These are phyloP conservation scores for Ampelocalamus luodianensis DNA, from an alignment of 176 grass and related monocot species.

Conservation along the genomic window DNA sequence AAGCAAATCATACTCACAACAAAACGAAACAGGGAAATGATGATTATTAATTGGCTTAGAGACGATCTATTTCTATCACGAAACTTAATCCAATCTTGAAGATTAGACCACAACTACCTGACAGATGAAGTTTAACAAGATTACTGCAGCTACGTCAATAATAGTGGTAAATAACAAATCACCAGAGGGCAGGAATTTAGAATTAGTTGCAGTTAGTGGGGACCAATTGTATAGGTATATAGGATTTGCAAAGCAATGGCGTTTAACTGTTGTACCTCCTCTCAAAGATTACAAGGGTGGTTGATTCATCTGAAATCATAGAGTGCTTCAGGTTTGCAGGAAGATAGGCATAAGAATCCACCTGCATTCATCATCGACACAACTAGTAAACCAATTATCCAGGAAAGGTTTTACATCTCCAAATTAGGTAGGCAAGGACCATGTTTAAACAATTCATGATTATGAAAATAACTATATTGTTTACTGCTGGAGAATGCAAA, in stretches of 20 bases:
- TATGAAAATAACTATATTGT: conserved; percentile 1
- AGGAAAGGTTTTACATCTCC: not conserved
- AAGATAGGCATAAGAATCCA: conserved; percentile 95
- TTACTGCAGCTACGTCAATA: conserved; percentile 13
- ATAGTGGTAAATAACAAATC: not conserved
- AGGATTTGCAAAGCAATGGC: conserved; percentile 29
- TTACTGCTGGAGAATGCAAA: not conserved
- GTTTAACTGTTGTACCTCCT: conserved; percentile 58
- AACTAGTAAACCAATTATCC: conserved; percentile 31
- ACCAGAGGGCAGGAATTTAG: not conserved
- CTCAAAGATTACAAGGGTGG: conserved; percentile 82
- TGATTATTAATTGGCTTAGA: not conserved
- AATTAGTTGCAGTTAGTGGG: too few relatives aligned
- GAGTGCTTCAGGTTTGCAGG: conserved; percentile 76
- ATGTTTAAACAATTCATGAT: conserved; percentile 4
- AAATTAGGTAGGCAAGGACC: conserved; percentile 1
- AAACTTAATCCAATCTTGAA: conserved; percentile 20
- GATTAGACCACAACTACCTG: not conserved
- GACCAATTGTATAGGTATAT: too few relatives aligned
- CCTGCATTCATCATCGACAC: conserved; percentile 51
- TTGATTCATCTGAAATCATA: conserved; percentile 56
- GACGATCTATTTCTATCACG: not conserved
- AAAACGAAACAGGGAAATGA: conserved; percentile 28
- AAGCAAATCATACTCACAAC: conserved; percentile 5
- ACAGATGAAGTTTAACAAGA: conserved; percentile 10